Conservation (phyloP, 2,329 filamentous ascomycete species). For the Botrytis galanthina region DNA sequence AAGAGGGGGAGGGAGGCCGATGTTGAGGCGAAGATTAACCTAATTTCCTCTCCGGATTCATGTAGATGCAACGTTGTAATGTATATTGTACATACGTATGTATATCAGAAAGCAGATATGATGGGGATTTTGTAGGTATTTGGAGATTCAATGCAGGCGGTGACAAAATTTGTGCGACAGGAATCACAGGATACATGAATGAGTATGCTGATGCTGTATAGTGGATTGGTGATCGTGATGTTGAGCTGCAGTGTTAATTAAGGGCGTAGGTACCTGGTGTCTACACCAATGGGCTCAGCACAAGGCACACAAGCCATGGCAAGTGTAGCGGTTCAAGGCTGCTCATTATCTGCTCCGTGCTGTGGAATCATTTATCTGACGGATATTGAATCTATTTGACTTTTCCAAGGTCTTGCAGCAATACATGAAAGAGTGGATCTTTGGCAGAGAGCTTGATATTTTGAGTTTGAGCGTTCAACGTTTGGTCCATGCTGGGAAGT, state of each 20-base stretch:
- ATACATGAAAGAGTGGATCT: neutral
- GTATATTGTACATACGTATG: neutral
- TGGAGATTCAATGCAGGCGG: neutral
- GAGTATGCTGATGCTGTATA: neutral
- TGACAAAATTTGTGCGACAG: neutral
- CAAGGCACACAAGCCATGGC: neutral
- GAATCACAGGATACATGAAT: neutral
- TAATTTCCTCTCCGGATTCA: neutral
- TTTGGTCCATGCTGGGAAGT: neutral
- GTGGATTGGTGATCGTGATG: neutral
- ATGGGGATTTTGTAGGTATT: neutral
- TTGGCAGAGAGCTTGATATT: neutral
- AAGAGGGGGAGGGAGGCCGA: neutral
- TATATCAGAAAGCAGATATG: neutral
- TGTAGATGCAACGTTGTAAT: neutral
- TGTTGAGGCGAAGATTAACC: slow-evolving; percentile 8
- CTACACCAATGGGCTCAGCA: neutral
- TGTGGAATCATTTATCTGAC: neutral
- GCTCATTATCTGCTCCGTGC: neutral
- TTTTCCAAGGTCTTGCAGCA: neutral
- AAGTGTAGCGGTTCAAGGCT: neutral
- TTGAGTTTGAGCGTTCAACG: neutral
- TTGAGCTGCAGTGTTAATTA: neutral
- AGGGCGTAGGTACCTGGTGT: neutral
- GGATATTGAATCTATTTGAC: neutral